Conservation (phyloP, 2,329 filamentous ascomycete genomes). For the Lecanoromycetidae sp. region DNA sequence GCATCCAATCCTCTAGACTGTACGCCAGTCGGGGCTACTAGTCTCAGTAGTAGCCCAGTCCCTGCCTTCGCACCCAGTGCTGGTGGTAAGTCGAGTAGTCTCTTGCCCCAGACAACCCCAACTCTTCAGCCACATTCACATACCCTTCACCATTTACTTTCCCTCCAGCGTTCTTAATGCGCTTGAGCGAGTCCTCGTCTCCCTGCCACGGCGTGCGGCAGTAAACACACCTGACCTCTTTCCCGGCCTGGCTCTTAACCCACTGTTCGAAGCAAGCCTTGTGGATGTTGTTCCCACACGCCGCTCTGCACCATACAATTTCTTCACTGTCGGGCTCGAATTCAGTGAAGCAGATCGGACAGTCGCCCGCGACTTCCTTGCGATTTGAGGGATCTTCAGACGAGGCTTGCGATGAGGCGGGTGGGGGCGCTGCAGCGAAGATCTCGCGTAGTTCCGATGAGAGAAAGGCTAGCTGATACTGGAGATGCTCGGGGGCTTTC, state of each 20-base stretch:
- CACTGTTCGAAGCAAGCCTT: conserved; percentile 45
- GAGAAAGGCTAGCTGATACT: conserved; percentile 50
- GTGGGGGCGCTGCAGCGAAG: conserved; percentile 38
- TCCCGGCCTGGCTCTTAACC: conserved; percentile 28
- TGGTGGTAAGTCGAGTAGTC: conserved; percentile 34
- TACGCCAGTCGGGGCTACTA: no score
- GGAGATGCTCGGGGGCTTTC: conserved; percentile 42
- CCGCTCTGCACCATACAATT: conserved; percentile 46
- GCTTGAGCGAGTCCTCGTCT: conserved; percentile 23
- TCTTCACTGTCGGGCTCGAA: conserved; percentile 36
- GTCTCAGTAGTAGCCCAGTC: conserved; percentile 2
- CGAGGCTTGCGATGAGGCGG: conserved; percentile 34
- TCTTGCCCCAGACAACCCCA: conserved; percentile 30
- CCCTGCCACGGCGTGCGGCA: conserved; percentile 33
- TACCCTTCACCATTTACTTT: conserved; percentile 30
- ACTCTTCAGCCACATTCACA: conserved; percentile 32
- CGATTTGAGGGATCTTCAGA: conserved; percentile 37
- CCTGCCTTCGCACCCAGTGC: conserved; percentile 24
- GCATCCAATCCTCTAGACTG: no score
- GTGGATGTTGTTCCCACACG: conserved; percentile 54
- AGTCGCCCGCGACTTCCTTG: conserved; percentile 50
- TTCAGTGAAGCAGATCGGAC: conserved; percentile 50
- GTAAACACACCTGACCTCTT: conserved; percentile 33
- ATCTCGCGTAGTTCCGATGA: conserved; percentile 46
- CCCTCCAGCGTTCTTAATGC: conserved; percentile 24